Conservation (phyloP, 2,329 filamentous ascomycete species). For the Penicillium oxalicum region DNA sequence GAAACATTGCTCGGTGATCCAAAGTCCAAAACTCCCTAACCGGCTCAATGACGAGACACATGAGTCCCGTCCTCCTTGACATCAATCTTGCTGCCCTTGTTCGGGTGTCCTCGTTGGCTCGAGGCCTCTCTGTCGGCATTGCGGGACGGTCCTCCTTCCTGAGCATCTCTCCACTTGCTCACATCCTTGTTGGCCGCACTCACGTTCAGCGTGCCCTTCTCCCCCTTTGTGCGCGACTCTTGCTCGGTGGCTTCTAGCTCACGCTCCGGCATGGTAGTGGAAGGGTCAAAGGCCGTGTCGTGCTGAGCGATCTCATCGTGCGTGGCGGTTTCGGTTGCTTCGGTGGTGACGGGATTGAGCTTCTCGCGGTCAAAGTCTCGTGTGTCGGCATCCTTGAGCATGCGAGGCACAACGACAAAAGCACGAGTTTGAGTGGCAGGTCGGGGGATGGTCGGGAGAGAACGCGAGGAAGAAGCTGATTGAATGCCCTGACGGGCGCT, state of each 20-base stretch:
- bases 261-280: slow-evolving; percentile 60
- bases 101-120: slow-evolving; percentile 35
- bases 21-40: not conserved
- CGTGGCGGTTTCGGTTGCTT: slow-evolving; percentile 63
- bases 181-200: slow-evolving; percentile 57
- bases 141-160: slow-evolving; percentile 41
- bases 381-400: slow-evolving; percentile 8
- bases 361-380: slow-evolving; percentile 48
- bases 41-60: slow-evolving; percentile 15
- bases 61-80: slow-evolving; percentile 22
- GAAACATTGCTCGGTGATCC: not conserved
- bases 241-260: slow-evolving; percentile 35
- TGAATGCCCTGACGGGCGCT: slow-evolving; percentile 12
- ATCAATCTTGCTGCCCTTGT: slow-evolving; percentile 29
- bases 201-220: slow-evolving; percentile 47
- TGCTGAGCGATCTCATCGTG: slow-evolving; percentile 55
- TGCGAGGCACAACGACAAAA: slow-evolving; percentile 7
- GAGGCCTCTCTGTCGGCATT: slow-evolving; percentile 31
- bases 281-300: slow-evolving; percentile 63
- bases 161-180: slow-evolving; percentile 43
- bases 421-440: not conserved
- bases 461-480: slow-evolving; percentile 1
- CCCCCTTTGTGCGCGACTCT: slow-evolving; percentile 39
- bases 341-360: slow-evolving; percentile 59
- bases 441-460: not conserved